Evolutionary conservation across 441 rosid species (phyloP).

Genomic region (Macaranga tanarius): DNA sequence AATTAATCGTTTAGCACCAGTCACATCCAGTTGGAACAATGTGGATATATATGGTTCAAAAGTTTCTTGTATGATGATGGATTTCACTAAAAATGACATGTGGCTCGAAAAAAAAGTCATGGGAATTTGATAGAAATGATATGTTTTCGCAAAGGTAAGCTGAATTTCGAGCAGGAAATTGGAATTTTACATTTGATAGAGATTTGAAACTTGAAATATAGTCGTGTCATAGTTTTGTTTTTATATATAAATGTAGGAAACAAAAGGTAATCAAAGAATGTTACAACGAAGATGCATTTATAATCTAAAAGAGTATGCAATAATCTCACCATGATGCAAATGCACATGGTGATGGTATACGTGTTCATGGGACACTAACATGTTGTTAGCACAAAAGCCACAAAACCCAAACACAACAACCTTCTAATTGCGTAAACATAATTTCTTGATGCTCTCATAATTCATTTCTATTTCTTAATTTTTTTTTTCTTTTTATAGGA

Average conservation of each 20-base stretch:
- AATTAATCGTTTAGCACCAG: background rate
- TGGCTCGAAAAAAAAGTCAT: background rate
- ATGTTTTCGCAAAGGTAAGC: background rate
- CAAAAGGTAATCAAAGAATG: too few species aligned
- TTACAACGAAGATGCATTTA: background rate
- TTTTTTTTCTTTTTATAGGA: too few species aligned
- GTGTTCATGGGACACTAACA: background rate
- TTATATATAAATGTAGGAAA: too few species aligned
- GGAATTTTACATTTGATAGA: background rate
- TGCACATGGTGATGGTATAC: background rate
- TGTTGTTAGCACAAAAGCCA: conserved; percentile 4
- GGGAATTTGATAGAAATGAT: background rate
- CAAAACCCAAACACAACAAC: background rate
- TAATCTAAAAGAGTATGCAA: background rate
- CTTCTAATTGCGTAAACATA: background rate
- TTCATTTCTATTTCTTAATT: too few species aligned
- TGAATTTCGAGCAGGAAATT: background rate
- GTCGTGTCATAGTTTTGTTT: background rate
- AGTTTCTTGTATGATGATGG: background rate
- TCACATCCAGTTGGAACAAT: background rate
- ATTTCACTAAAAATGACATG: background rate
- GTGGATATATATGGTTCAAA: background rate
- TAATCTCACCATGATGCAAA: background rate
- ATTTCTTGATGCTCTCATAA: background rate
- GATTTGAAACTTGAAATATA: too few species aligned